Conservation (phyloP, 441 rosid species). For the Jatropha podagrica region DNA sequence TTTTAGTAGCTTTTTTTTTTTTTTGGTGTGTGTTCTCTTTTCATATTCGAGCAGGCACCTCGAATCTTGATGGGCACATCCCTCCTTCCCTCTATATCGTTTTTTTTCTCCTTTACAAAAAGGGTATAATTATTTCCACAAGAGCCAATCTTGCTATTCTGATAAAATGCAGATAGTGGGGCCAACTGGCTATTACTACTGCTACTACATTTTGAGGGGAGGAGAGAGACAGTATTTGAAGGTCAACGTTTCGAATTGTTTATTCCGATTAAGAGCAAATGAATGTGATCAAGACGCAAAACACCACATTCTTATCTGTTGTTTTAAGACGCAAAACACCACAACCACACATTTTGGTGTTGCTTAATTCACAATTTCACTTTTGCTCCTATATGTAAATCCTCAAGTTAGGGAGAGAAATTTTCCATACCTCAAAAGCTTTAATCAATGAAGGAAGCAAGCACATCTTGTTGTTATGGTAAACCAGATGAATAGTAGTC, state of each 20-base stretch:
- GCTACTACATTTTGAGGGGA: background rate
- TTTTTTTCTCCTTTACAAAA: conserved; percentile 2
- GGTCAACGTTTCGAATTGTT: background rate
- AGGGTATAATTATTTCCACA: background rate
- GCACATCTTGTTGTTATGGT: background rate
- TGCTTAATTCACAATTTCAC: no score
- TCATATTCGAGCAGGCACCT: conserved; percentile 27
- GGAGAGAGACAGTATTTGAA: background rate
- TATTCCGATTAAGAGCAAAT: background rate
- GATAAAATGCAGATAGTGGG: conserved; percentile 15
- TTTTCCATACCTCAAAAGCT: no score
- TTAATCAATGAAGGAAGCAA: background rate
- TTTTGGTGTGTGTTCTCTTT: background rate
- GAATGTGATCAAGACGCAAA: no score
- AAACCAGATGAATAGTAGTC: background rate
- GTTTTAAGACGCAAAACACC: no score
- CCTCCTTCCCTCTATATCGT: background rate
- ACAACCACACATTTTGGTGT: no score
- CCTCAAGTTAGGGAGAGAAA: no score
- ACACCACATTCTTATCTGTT: no score
- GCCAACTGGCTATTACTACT: conserved; percentile 18
- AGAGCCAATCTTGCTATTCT: conserved; percentile 22
- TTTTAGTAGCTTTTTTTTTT: conserved; percentile 12
- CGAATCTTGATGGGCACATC: conserved; percentile 20
- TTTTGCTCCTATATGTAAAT: no score